Base-by-base conservation (phyloP, 306 rosid species). In the Vicia faba region DNA sequence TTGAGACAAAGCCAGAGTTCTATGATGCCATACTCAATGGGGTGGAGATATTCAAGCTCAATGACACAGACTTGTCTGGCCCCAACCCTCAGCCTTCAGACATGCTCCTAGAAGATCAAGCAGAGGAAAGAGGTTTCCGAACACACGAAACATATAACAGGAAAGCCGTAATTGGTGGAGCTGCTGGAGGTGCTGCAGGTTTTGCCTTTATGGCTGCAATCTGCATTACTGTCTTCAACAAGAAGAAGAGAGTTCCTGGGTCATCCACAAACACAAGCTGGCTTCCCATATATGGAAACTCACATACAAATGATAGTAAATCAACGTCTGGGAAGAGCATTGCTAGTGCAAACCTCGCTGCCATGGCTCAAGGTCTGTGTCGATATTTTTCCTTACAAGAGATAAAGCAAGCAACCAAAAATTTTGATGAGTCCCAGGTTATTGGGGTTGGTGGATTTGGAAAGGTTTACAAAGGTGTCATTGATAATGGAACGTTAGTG, bases 381-480 rank as follows among this genome's bases (percentile, higher is more conserved):
- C 79, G 85, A 29, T 67, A 81, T 36, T 84, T 84, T 79, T 68
- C 85, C 9, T 75, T 78, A 44, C 73, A 67, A 3, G 88, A 84
- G 73, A 84, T 84, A 8, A 81, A 54, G 59, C 70, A 81, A 0
- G 85, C 85, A 62, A 84, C 84, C 5, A 69, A 69, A 49, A 75
- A 23, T 36, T 84, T 84, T 31, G 84, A 84, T 14, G 88, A 84
- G 71, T 64, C 84, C 29, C 75, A 69, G 53, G 85, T 84, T 11
- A 84, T 84, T 64, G 88, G 88, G 39, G 88, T 84, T 69, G 88
- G 88, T 75, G 88, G 88, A 20, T 84, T 84, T 43, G 85, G 85
- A 29, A 84, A 84, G 80, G 88, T 84, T n/a, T 83, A 83, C 53
- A 83, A 77, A 67, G 87, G 84, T 46, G 76, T 49, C 14, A 57